Percentiles rank a stretch among this genome's conserved stretches.
Evolutionary conservation across 177 flowering plant genomes (phyloP).

Genomic region (Vitis hybrid): DNA sequence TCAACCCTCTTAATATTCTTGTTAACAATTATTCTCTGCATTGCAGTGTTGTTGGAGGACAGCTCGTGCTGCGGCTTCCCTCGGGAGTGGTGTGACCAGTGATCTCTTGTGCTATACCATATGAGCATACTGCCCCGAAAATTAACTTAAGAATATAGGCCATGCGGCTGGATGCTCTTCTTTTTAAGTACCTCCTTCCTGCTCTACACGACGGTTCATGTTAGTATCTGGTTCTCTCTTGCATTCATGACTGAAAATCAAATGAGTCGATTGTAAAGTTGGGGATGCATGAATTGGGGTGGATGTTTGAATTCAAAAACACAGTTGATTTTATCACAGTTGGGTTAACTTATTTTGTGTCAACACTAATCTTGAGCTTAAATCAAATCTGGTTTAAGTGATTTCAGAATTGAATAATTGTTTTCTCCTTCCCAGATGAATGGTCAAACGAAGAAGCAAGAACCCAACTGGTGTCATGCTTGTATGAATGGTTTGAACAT

Average conservation of each 20-base stretch:
- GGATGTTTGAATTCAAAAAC: constrained; percentile 13
- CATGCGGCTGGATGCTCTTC: constrained; percentile 9
- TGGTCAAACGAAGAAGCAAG: no score
- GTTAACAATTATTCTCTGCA: neutral
- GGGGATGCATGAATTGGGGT: constrained; percentile 14
- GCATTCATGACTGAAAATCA: constrained; percentile 4
- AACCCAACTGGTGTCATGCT: no score
- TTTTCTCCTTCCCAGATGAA: no score
- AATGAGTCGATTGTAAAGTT: constrained; percentile 24
- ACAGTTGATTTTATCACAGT: neutral
- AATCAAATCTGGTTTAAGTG: neutral
- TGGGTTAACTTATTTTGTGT: constrained; percentile 2
- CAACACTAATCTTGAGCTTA: constrained; percentile 1
- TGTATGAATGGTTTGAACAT: no score
- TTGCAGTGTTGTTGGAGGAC: constrained; percentile 90
- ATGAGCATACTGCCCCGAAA: constrained; percentile 1
- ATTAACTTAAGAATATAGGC: constrained; percentile 9
- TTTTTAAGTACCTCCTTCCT: constrained; percentile 4
- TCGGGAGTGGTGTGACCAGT: constrained; percentile 78
- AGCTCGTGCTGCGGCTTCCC: constrained; percentile 91
- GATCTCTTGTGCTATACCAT: constrained; percentile 15
- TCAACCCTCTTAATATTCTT: no score
- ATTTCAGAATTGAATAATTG: no score
- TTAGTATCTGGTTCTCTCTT: constrained; percentile 3
- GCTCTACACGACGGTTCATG: neutral